Evolutionary conservation across 805 yeast genomes (phyloP).

Genomic region (Suhomyces sp.): DNA sequence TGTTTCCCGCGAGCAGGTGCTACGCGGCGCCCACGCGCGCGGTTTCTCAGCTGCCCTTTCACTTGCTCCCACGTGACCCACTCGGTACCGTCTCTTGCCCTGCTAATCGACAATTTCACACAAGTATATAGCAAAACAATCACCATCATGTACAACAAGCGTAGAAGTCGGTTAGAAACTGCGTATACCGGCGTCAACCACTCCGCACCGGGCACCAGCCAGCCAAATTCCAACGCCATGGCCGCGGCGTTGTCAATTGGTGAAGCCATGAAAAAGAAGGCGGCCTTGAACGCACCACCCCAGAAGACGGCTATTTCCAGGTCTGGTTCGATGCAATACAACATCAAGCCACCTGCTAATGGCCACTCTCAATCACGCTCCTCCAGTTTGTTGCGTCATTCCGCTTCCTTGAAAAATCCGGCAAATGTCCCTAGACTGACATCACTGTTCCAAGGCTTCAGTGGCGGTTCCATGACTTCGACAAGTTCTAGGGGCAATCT

Average conservation of each 20-base stretch:
- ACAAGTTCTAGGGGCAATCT: slow-evolving; percentile 1
- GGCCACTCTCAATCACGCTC: neutral
- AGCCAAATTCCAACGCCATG: slow-evolving; percentile 38
- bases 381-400: neutral
- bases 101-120: neutral
- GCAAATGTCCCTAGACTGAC: neutral
- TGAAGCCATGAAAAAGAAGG: slow-evolving; percentile 20
- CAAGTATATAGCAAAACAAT: neutral
- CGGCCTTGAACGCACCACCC: neutral
- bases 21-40: neutral
- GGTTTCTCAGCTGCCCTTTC: neutral
- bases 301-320: slow-evolving; percentile 9
- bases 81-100: neutral
- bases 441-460: slow-evolving; percentile 2
- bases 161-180: slow-evolving; percentile 30
- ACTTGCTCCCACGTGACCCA: neutral
- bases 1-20: too few relatives aligned
- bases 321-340: slow-evolving; percentile 13
- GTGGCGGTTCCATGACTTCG: slow-evolving; percentile 6
- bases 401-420: neutral
- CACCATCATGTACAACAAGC: slow-evolving; percentile 24
- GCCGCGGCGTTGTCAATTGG: slow-evolving; percentile 48
- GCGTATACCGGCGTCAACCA: slow-evolving; percentile 45
- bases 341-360: slow-evolving; percentile 8
- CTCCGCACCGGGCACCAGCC: slow-evolving; percentile 27